Evolutionary conservation across 306 rosid genomes (phyloP), one percentile per base, ranked within the genome.

Genomic region (Carpinus fangiana): DNA sequence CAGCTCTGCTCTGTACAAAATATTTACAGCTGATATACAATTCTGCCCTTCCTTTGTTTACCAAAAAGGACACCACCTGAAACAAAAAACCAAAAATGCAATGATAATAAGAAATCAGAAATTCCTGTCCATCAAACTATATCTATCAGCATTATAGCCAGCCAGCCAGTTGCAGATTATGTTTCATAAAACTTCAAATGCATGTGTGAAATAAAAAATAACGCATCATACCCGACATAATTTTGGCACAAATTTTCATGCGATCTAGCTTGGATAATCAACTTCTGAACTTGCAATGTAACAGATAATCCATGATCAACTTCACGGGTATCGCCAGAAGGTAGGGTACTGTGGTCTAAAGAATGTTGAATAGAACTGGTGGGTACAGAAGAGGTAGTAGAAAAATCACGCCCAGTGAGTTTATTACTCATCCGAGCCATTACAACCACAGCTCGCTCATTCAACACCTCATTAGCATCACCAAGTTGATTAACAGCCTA

Each of bases 21-120:
- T 86, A 74, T 83, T 72, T 76, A 85, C 84, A 86, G 34, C 64
- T 77, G 73, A 86, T 76, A 69, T 77, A 91, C 89, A 75, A 69
- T 70, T 67, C 28, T 23, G 26, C 26, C 26, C 26, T 23, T 78
- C 79, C 74, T 43, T 47, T n/a, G 65, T 74, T 80, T 81, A 95
- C 97, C 98, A 95, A 87, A 95, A 92, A 12, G 97, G 97, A 73
- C 98, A 92, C 98, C 98, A 95, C 90, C 98, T 95, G 92, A 75
- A 82, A 84, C 59, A 76, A 20, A 31, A 76, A 20, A 31, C 14
- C 67, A 50, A 21, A 73, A 48, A 74, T 64, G 70, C 11, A 52
- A 16, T 20, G 1, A n/a, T 48, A 20, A 72, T 70, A 3, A 60
- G 45, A 82, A 38, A 54, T 65, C 53, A 65, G 18, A 16, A 70